Evolutionary conservation across 164 flowering plant genomes (phyloP), one percentile per base, ranked within the genome.

Genomic region (Vitis amurensis): DNA sequence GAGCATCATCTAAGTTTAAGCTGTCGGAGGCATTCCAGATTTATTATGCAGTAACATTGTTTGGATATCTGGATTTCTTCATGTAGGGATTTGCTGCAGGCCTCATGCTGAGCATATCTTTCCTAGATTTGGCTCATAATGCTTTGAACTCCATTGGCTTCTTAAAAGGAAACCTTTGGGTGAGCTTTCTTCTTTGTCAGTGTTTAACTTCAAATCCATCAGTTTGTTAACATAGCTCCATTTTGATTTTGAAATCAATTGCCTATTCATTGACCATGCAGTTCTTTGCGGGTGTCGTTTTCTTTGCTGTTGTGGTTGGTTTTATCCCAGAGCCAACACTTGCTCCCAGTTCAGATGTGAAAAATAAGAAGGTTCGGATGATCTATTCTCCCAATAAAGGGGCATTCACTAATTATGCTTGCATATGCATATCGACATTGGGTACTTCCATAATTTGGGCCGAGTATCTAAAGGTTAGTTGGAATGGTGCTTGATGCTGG

Each of bases 1-100:
- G 44, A 37, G 44, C 44, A 4, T 37, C 44, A 37, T 37, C 44
- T 59, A 9, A 27, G 30, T 59, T 9, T 59, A 4, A 19, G 29
- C 11, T 23, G 6, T 59, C 30, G 0, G 31, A 59, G 6, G 44
- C 61, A 4, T 55, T 29, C 15, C 47, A 50, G 37, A 55, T 49
- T 65, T 27, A n/a, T 63, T 48, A 44, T 15, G 14, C 19, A n/a
- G 56, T 47, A 2, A 9, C 3, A 15, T 11, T 47, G 2, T 60
- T 19, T 63, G 57, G 73, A 73, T 6, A 11, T 15, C 27, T 47
- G 37, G 30, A 49, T 49, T 60, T 14, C 15, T 68, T 12, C 51
- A 8, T 84, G 68, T 82, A 94, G 96, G 99, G 98, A 15, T 95
- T 95, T 83, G 98, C 99, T 72, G 97, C 97, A 2, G 99, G 99